Percentiles rank a stretch among this genome's conserved stretches.
Conservation (phyloP, 78 protist species). For the Creolimax fragrantissima region DNA sequence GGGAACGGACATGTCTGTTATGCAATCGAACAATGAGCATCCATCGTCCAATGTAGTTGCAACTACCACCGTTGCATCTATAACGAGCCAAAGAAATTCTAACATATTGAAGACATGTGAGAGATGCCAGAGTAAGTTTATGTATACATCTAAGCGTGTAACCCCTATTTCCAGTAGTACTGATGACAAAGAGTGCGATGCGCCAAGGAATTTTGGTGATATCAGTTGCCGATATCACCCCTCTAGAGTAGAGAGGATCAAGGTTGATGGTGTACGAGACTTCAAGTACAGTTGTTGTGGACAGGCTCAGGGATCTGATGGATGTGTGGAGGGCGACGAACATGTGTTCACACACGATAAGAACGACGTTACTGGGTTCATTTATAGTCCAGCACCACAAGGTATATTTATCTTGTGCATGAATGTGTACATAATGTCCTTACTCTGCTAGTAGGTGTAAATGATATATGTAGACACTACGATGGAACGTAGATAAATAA, state of each 20-base stretch:
- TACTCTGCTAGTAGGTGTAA: too few species aligned
- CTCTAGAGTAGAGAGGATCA: neutral
- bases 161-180: too few species aligned
- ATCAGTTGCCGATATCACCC: neutral
- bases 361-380: neutral
- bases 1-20: neutral
- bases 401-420: neutral
- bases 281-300: neutral
- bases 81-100: neutral
- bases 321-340: neutral
- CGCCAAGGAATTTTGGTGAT: too few species aligned
- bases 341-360: neutral
- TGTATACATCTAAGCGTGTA: too few species aligned
- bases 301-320: neutral
- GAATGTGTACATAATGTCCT: neutral
- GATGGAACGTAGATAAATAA: too few species aligned
- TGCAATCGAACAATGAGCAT: too few species aligned
- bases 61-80: neutral
- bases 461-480: too few species aligned
- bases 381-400: neutral
- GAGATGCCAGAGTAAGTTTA: too few species aligned
- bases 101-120: too few species aligned
- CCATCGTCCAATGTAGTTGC: neutral
- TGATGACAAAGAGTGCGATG: too few species aligned
- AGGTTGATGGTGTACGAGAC: neutral